Evolutionary conservation across 2,329 filamentous ascomycete species (phyloP).

Genomic region (Exophiala viscosa): DNA sequence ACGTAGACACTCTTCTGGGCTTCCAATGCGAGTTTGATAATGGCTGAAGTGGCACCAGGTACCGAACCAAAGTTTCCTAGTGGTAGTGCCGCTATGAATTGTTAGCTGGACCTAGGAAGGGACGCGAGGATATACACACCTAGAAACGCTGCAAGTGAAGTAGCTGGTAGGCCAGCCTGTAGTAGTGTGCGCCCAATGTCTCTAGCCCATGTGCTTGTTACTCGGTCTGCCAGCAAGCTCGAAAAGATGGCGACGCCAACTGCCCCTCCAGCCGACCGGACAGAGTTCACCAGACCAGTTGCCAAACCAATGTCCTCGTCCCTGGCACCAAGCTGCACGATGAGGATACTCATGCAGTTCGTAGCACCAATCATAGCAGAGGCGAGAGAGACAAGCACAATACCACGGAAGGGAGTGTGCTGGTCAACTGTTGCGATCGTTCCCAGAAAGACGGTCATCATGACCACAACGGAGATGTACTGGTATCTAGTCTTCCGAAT

Average conservation of each 20-base stretch:
- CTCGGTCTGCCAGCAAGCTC: slow-evolving; percentile 7
- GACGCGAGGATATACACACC: not conserved
- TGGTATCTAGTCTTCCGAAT: slow-evolving; percentile 9
- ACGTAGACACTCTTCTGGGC: slow-evolving; percentile 12
- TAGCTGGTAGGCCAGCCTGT: slow-evolving; percentile 9
- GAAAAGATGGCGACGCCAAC: slow-evolving; percentile 16
- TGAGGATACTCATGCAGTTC: slow-evolving; percentile 7
- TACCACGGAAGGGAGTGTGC: slow-evolving; percentile 11
- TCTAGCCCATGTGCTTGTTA: slow-evolving; percentile 7
- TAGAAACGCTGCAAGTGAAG: slow-evolving; percentile 8
- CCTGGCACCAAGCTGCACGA: slow-evolving; percentile 10
- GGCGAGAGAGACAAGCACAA: slow-evolving; percentile 8
- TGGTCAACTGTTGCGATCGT: slow-evolving; percentile 5
- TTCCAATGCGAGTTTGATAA: slow-evolving; percentile 4
- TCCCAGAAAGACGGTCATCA: slow-evolving; percentile 12
- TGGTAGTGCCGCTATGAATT: slow-evolving; percentile 4
- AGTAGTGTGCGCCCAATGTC: slow-evolving; percentile 7
- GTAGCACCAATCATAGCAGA: slow-evolving; percentile 8
- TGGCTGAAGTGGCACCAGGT: slow-evolving; percentile 5
- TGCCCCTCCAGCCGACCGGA: slow-evolving; percentile 4
- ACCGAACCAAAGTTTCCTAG: slow-evolving; percentile 3
- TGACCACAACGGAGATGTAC: slow-evolving; percentile 8
- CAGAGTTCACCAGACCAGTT: slow-evolving; percentile 12
- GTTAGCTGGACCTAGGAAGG: not conserved
- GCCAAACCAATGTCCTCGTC: slow-evolving; percentile 17